phyloP scores from a whole-genome alignment of 192 early-diverging fungal genomes.

The Coemansia guatemalensis region DNA sequence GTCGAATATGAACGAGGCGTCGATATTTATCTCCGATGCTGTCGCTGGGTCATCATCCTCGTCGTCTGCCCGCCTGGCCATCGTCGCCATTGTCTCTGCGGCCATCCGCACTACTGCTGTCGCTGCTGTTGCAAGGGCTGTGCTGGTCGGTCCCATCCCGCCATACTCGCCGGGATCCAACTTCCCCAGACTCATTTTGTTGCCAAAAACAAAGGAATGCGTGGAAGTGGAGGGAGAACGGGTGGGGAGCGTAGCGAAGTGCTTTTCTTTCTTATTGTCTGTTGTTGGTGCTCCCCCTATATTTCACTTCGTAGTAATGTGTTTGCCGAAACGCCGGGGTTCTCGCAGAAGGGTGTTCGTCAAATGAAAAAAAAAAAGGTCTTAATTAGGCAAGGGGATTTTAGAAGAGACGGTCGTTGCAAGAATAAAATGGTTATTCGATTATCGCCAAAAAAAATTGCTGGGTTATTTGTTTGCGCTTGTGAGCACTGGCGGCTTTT shows the following conservation, averaged over 20 bases:
- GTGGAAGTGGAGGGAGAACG: no score
- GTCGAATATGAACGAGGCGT: conserved; percentile 38
- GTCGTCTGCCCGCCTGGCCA: conserved; percentile 4
- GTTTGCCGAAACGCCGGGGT: no score
- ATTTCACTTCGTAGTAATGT: no score
- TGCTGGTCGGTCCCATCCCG: neutral
- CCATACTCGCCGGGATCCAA: neutral
- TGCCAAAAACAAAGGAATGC: neutral
- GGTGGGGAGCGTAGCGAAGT: no score
- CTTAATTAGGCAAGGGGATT: no score
- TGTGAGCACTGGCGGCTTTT: no score
- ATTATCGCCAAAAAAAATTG: no score
- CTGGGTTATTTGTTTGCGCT: no score
- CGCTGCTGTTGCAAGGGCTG: neutral
- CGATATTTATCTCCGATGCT: conserved; percentile 31
- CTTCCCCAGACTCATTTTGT: conserved; percentile 7
- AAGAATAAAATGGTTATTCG: no score
- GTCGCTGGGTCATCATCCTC: conserved; percentile 11
- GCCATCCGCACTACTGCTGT: neutral
- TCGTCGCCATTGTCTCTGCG: neutral
- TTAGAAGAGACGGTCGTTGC: no score
- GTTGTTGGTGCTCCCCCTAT: neutral
- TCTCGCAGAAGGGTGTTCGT: no score
- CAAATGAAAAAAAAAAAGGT: no score
- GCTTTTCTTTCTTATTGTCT: neutral